Conservation (phyloP, 2,329 filamentous ascomycete genomes). For the Bimuria novae-zelandiae region DNA sequence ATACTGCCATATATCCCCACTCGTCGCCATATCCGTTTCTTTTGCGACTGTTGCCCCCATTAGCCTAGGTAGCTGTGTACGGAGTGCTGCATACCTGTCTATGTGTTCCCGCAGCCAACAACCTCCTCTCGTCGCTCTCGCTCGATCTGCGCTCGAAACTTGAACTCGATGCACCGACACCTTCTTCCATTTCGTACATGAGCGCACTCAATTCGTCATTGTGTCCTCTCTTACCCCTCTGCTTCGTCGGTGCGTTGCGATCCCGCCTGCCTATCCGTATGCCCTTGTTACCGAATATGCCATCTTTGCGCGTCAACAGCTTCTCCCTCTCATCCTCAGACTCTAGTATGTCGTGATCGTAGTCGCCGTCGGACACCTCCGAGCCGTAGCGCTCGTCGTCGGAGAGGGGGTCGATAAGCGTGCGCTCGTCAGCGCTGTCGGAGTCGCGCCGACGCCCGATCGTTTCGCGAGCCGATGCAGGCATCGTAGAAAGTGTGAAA, state of each 20-base stretch:
- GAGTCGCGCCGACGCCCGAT: slow-evolving; percentile 19
- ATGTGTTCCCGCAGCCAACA: slow-evolving; percentile 58
- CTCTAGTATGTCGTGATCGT: slow-evolving; percentile 48
- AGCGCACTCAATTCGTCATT: slow-evolving; percentile 73
- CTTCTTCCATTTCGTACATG: slow-evolving; percentile 92
- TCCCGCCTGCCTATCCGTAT: slow-evolving; percentile 37
- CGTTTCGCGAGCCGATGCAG: slow-evolving; percentile 22
- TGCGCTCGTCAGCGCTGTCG: slow-evolving; percentile 36
- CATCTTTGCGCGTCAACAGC: slow-evolving; percentile 42
- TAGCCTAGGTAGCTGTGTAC: slow-evolving; percentile 38
- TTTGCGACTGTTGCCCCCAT: slow-evolving; percentile 24
- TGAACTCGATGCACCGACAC: slow-evolving; percentile 65
- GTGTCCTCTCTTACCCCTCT: slow-evolving; percentile 47
- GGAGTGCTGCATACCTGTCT: slow-evolving; percentile 30
- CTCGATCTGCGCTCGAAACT: slow-evolving; percentile 45
- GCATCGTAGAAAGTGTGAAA: slow-evolving; percentile 22
- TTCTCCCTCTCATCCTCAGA: slow-evolving; percentile 54
- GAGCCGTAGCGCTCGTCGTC: slow-evolving; percentile 39
- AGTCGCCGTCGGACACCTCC: slow-evolving; percentile 43
- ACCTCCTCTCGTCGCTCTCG: slow-evolving; percentile 54
- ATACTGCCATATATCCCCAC: slow-evolving; percentile 51
- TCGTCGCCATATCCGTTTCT: slow-evolving; percentile 47
- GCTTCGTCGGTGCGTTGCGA: slow-evolving; percentile 18
- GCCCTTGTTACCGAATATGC: slow-evolving; percentile 33
- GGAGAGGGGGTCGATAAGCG: slow-evolving; percentile 36